Base-by-base conservation (phyloP, 2,329 filamentous ascomycete genomes). In the Lachnellula subtilissima region DNA sequence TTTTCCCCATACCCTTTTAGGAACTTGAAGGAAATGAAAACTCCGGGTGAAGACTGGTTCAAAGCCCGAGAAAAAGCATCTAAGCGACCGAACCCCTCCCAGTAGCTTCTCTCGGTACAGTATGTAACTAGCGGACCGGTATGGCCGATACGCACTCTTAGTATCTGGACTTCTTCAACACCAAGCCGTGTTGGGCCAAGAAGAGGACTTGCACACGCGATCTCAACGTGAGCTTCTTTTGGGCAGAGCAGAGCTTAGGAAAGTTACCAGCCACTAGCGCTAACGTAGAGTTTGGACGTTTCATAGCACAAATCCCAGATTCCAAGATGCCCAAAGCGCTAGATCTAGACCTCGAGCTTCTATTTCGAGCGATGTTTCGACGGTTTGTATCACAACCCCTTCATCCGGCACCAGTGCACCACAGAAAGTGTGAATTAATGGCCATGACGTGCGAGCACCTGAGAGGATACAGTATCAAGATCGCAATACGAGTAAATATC, bases 251-350 rank as follows among this genome's bases (percentile, higher is more conserved):
- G 36, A 39, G 36, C 36, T 39, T 39, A 8, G 12, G 9, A 39
- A 39, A 25, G 25, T 25, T 7, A 28, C 6, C 28, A 28, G 28
- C 28, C 28, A 39, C 35, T 53, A 53, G 50, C 17, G 50, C 42
- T 53, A 28, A 53, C 2, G 42, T 11, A 17, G 19, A 19, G 42
- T 22, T 23, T 45, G 11, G 19, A 36, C 52, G 52, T 54, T 54
- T 54, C 52, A 54, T n/a, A 17, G 49, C 14, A 43, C 40, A 50
- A 46, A 35, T 50, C 52, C 52, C 46, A 43, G 52, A 19, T 54
- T 50, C 52, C 52, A 39, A 43, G 52, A 19, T 54, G 52, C 52
- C 39, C 52, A 54, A 50, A 54, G 52, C 52, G 46, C 52, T 36
- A 35, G 19, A 45, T 11, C 28, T 28, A 28, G 19, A 39, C 48